Base-by-base conservation (phyloP, 176 grass and related monocot species). In the Eleusine indica region DNA sequence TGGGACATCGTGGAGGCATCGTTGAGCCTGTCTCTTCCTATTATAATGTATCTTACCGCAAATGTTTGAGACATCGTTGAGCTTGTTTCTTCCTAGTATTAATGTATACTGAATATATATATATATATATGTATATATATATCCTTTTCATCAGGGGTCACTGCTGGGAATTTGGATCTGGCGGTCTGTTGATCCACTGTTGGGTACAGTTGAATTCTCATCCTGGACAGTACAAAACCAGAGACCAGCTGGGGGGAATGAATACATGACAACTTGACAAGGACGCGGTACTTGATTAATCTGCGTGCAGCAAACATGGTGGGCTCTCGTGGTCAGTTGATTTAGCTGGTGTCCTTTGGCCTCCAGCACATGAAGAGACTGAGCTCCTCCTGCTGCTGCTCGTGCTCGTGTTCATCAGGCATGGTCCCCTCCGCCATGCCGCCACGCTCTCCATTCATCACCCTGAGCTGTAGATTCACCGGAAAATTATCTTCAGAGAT, bases 271-370 rank as follows among this genome's bases (percentile, higher is more conserved):
- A 19, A 38, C 32, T 80, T 68, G 78, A 80, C 78, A 35, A 74
- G 49, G 30, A 74, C 70, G 29, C 46, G 38, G 78, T 81, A 81
- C 78, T 81, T 75, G 28, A 81, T 42, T 56, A 7, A 74, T 75
- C 65, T 38, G 84, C 74, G 43, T 13, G 38, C 51, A 12, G 12
- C 57, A 74, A 68, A 58, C 70, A 74, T 86, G 60, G 70, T 81
- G 77, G 60, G 74, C 51, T 78, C 83, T 66, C 51, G 61, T 68
- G 51, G 8, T 66, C 70, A 47, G 78, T 56, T 80, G 35, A 43
- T 39, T 53, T 17, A 86, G 77, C 71, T 75, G 71, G 63, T 82
- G 71, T 87, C 85, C 62, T 49, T 76, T 87, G 77, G 78, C 70
- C 78, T 61, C 63, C 72, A 77, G 72, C 66, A 75, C 78, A 77